phyloP scores from a whole-genome alignment of 2,329 filamentous ascomycete genomes.

The Claviceps sp. region DNA sequence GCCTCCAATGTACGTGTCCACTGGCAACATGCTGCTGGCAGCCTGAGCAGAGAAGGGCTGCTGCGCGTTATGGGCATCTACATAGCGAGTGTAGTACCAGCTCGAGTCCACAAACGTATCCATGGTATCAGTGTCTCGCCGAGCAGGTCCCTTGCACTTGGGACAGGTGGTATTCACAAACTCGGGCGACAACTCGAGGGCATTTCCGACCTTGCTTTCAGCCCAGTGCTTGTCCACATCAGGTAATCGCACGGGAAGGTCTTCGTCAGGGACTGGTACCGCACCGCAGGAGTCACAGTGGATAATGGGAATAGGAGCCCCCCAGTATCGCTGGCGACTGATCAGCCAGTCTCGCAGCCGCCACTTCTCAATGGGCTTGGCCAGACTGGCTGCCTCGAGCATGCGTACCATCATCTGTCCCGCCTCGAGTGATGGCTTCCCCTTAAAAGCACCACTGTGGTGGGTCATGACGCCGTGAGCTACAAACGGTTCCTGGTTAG shows the following conservation, averaged over 20 bases:
- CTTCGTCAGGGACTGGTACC: conserved; percentile 61
- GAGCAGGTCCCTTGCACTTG: conserved; percentile 54
- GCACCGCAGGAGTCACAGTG: conserved; percentile 67
- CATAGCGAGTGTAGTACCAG: conserved; percentile 80
- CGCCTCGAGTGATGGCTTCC: conserved; percentile 49
- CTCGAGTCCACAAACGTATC: conserved; percentile 93
- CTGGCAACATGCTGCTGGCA: conserved; percentile 48
- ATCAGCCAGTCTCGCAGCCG: conserved; percentile 80
- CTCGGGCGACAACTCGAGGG: conserved; percentile 54
- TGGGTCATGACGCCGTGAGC: conserved; percentile 55
- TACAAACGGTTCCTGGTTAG: conserved; percentile 45
- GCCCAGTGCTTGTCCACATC: conserved; percentile 55
- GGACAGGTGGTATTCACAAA: conserved; percentile 71
- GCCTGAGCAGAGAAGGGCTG: conserved; percentile 46
- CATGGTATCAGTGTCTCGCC: conserved; percentile 86
- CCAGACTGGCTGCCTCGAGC: conserved; percentile 42
- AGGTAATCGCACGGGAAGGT: conserved; percentile 67
- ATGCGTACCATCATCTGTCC: conserved; percentile 45
- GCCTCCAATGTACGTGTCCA: conserved; percentile 80
- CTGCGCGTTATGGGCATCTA: conserved; percentile 52
- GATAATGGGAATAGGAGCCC: conserved; percentile 76
- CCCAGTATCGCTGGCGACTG: conserved; percentile 88
- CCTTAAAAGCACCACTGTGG: conserved; percentile 50
- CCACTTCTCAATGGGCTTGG: conserved; percentile 57
- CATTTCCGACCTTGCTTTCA: conserved; percentile 59